Evolutionary conservation across 1,139 yeast genomes (phyloP), one percentile per base, ranked within the genome.

Genomic region (Candida labiduridarum): DNA sequence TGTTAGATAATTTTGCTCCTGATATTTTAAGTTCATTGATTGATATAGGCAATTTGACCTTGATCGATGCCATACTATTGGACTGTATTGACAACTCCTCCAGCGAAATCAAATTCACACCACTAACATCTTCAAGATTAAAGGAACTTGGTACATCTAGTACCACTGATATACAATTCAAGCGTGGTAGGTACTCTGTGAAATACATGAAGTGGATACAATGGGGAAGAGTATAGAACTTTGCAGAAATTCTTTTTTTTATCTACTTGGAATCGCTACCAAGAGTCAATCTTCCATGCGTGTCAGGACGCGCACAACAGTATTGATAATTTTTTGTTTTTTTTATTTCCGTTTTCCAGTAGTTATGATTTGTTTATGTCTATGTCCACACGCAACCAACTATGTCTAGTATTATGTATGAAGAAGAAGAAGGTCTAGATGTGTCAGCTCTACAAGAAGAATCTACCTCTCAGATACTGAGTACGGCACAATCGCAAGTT

Each of bases 121-220:
- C 18, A 10, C 15, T 4, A 8, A 47, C 33, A n/a, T 41, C 19
- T 16, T 33, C 46, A 14, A 52, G 15, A 7, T 18, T 19, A 31
- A 45, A 49, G 9, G 16, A 39, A 3, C 41, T 15, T 18, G 49
- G 31, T 7, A 6, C 64, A 39, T 68, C 72, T 2, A 67, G 31
- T 1, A 64, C 59, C 15, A 69, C 61, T 3, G 76, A 61, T n/a
- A 74, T 56, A 31, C 68, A 57, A 40, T 64, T 63, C 19, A 76
- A 56, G 49, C 79, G 63, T 10, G 79, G 77, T n/a, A 76, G 63
- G 49, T 66, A 65, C 53, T 76, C 80, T n/a, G 71, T 58, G 42
- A 62, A 59, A 51, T 68, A 72, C 78, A 72, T 72, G 10, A 11
- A 16, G 9, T 19, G n/a, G 27, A 6, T 16, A n/a, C 3, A 15